phyloP scores from a whole-genome alignment of 345 rosid genomes.

The Garcia nutans region DNA sequence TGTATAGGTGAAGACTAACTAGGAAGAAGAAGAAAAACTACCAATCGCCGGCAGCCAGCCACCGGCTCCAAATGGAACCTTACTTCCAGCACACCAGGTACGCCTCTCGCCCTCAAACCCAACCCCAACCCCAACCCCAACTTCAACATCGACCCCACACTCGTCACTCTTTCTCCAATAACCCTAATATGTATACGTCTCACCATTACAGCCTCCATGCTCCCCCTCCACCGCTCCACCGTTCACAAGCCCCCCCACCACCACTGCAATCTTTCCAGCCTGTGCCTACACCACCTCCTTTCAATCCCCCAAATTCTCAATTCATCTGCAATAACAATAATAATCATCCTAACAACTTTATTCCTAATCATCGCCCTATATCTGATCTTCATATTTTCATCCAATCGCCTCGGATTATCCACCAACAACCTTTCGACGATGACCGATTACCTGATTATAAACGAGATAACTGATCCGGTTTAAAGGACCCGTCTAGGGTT shows the following conservation, averaged over 20 bases:
- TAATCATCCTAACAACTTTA: conserved; percentile 23
- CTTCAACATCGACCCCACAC: conserved; percentile 23
- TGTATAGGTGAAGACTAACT: too few relatives aligned
- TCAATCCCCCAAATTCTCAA: conserved; percentile 35
- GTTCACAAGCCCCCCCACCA: conserved; percentile 22
- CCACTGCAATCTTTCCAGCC: conserved; percentile 25
- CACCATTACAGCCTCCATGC: conserved; percentile 14
- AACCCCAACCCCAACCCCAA: conserved; percentile 36
- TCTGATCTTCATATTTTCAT: conserved; percentile 26
- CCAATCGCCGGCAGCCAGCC: neutral
- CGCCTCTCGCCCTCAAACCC: conserved; percentile 14
- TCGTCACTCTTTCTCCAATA: conserved; percentile 23
- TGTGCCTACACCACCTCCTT: conserved; percentile 26
- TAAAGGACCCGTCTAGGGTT: conserved; percentile 37
- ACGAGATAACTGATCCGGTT: conserved; percentile 18
- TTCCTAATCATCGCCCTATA: conserved; percentile 12
- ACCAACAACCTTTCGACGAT: conserved; percentile 9
- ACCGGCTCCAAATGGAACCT: neutral
- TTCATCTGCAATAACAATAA: conserved; percentile 23
- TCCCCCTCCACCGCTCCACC: conserved; percentile 28
- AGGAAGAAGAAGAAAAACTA: neutral
- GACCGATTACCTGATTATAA: conserved; percentile 20
- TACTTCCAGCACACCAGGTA: conserved; percentile 10
- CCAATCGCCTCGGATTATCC: conserved; percentile 30
- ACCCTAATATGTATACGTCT: conserved; percentile 24